Conservation (phyloP, 805 yeast species). For the Komagataella pseudopastoris region DNA sequence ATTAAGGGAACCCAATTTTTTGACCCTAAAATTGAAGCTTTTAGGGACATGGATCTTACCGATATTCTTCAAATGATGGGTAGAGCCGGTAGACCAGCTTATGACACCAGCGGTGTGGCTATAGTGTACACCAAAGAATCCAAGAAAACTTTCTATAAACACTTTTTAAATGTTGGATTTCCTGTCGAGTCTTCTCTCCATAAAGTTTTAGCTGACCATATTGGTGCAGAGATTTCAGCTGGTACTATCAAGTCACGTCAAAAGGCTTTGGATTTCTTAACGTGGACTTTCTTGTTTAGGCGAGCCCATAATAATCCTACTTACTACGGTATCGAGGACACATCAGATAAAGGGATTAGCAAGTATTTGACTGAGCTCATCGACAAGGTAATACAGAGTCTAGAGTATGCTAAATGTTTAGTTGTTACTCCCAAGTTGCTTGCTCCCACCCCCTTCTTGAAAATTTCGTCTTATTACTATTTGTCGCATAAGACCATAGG, state of each 20-base stretch:
- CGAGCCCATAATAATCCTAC: conserved; percentile 70
- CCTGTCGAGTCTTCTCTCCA: conserved; percentile 76
- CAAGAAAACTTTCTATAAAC: conserved; percentile 64
- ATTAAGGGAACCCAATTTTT: conserved; percentile 66
- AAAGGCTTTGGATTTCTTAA: conserved; percentile 60
- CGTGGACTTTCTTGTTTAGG: conserved; percentile 66
- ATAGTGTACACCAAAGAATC: conserved; percentile 66
- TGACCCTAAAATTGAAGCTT: conserved; percentile 51
- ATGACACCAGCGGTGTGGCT: conserved; percentile 66
- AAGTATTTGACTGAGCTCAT: conserved; percentile 49
- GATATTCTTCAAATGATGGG: conserved; percentile 82
- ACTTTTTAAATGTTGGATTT: conserved; percentile 65
- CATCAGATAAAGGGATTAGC: conserved; percentile 39
- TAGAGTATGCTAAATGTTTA: conserved; percentile 65
- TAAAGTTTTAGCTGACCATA: conserved; percentile 63
- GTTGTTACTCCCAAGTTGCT: conserved; percentile 32
- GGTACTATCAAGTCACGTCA: conserved; percentile 54
- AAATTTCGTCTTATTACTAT: conserved; percentile 84
- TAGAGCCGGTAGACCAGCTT: conserved; percentile 78
- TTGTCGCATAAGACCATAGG: conserved; percentile 84
- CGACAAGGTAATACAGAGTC: conserved; percentile 52
- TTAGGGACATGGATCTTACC: conserved; percentile 71
- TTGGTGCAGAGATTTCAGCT: conserved; percentile 69
- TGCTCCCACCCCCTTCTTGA: conserved; percentile 66
- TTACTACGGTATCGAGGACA: conserved; percentile 60